Evolutionary conservation across 331 rosid species (phyloP), one percentile per base, ranked within the genome.

Genomic region (Dryas integrifolia): DNA sequence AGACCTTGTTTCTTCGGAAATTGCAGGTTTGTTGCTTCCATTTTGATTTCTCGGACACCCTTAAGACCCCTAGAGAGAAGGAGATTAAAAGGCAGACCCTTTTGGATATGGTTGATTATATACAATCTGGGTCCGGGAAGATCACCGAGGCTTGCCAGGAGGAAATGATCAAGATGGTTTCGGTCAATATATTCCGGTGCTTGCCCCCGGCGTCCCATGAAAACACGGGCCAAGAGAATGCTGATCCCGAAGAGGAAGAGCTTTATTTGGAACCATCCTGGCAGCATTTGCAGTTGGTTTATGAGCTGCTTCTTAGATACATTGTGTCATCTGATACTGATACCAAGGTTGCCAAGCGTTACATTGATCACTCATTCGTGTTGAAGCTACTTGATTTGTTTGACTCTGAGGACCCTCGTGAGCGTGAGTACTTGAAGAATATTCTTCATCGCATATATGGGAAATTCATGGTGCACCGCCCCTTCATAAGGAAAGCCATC

Each of bases 391-490:
- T 94, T 72, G 97, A 94, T 84, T 85, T 94, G 80, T 94, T 94
- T 59, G 96, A 89, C 51, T 85, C 98, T 0, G 98, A 94, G 88
- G 98, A 94, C 48, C 97, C 91, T 1, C 85, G 98, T 0, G 98
- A 94, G 85, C 89, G 98, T 8, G 98, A 94, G 72, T 94, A 89
- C 73, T 86, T 94, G 86, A 94, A 94, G 84, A 91, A 92, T 46
- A 91, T 91, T 8, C 83, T 94, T 79, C 98, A 94, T 58, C 95
- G 98, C 18, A 85, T 94, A 67, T 94, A 94, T 61, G 98, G 98
- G 1, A 94, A 94, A 72, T 94, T 94, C 84, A 94, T 94, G 98
- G 98, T 94, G 76, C 98, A 91, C 72, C 84, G 98, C 18, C 98
- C 98, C 0, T 94, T 85, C 65, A 89, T 94, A 72, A 87, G 98